Evolutionary conservation across 345 rosid species (phyloP).

Genomic region (Luvunga scandens): DNA sequence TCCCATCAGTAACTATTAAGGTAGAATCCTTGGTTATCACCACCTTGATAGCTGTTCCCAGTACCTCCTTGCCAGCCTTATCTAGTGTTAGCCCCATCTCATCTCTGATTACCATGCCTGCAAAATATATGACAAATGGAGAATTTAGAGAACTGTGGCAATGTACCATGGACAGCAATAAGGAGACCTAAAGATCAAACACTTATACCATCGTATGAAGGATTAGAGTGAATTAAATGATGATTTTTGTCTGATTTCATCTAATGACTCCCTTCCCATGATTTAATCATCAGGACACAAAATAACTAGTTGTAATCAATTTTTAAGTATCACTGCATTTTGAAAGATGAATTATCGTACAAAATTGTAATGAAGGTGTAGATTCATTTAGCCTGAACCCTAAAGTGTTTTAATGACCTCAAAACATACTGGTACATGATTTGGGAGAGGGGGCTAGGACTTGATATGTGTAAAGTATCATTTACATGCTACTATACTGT

Average conservation of each 20-base stretch:
- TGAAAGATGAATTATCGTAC: background rate
- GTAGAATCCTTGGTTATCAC: constrained; percentile 80
- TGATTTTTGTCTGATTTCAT: background rate
- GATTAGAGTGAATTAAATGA: background rate
- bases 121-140: constrained; percentile 13
- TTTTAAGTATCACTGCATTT: background rate
- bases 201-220: background rate
- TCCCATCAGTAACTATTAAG: constrained; percentile 72
- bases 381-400: background rate
- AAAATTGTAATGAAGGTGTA: background rate
- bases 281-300: background rate
- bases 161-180: background rate
- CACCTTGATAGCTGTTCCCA: constrained; percentile 71
- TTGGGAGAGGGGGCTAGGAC: background rate
- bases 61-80: constrained; percentile 71
- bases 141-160: background rate
- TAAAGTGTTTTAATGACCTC: background rate
- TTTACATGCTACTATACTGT: background rate
- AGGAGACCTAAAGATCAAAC: background rate
- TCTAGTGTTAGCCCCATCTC: constrained; percentile 68
- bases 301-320: background rate
- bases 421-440: background rate
- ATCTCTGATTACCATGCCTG: constrained; percentile 88
- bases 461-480: background rate
- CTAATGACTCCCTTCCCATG: background rate